A percentile compares a stretch with the other conserved stretches of the same genome.
Conservation (phyloP, 257 asterid species). For the Paraleonurus japonicus region DNA sequence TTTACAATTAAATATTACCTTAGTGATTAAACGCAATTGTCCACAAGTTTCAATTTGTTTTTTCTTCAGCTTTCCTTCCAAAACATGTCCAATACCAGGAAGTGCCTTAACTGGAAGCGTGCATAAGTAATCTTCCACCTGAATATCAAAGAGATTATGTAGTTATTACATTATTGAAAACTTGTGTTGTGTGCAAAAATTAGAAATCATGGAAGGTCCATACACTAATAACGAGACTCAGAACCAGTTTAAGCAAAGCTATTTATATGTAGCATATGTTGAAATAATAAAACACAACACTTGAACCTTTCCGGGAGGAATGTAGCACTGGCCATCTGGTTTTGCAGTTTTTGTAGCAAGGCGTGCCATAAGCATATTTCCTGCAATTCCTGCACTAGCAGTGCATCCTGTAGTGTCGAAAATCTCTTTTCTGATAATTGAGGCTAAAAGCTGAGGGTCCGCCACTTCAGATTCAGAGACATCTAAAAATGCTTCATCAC, state of each 20-base stretch:
- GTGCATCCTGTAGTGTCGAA: constrained; percentile 73
- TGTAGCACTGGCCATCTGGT: constrained; percentile 84
- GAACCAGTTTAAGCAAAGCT: constrained; percentile 15
- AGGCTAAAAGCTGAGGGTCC: constrained; percentile 72
- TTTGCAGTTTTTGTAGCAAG: constrained; percentile 94
- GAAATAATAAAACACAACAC: background rate
- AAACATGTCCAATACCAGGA: constrained; percentile 89
- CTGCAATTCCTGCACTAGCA: constrained; percentile 95
- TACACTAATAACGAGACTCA: constrained; percentile 1
- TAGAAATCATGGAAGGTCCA: constrained; percentile 12
- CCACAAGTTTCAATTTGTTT: constrained; percentile 72
- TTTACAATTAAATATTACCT: constrained; percentile 41
- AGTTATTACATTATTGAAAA: background rate
- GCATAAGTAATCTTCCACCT: constrained; percentile 73
- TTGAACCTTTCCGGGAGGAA: constrained; percentile 73
- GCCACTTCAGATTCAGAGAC: constrained; percentile 63
- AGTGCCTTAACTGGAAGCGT: constrained; percentile 91
- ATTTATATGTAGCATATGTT: background rate
- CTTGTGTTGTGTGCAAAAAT: background rate
- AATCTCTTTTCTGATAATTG: constrained; percentile 72
- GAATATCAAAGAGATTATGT: constrained; percentile 25
- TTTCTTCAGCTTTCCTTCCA: constrained; percentile 73
- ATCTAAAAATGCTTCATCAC: constrained; percentile 96
- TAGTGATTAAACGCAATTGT: constrained; percentile 60
- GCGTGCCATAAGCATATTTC: constrained; percentile 94